Conservation (phyloP, 768 basidiomycete genomes). For the Dioszegia aurantiaca region DNA sequence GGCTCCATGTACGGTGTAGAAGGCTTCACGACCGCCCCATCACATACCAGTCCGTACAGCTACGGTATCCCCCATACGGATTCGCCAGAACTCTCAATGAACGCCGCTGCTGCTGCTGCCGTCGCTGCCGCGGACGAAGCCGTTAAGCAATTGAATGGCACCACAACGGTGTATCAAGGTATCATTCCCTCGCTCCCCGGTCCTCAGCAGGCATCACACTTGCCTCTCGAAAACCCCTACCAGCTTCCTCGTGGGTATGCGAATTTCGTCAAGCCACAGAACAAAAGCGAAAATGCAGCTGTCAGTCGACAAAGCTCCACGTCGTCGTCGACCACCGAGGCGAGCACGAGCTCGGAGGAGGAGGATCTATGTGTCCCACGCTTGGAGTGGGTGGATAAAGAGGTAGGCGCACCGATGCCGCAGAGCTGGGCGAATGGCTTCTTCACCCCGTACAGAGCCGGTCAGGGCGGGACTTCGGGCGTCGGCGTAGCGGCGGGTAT, state of each 20-base stretch:
- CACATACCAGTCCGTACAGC: conserved; percentile 8
- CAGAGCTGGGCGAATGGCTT: conserved; percentile 9
- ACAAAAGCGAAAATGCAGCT: not conserved
- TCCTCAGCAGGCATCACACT: conserved; percentile 1
- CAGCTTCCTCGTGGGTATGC: conserved; percentile 25
- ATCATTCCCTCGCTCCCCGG: conserved; percentile 10
- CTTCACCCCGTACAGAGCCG: conserved; percentile 7
- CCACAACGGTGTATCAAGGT: conserved; percentile 35
- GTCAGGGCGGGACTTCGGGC: not conserved
- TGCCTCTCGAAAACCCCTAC: conserved; percentile 15
- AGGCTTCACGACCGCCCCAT: conserved; percentile 26
- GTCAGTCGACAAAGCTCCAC: conserved; percentile 38
- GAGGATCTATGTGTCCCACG: conserved; percentile 43
- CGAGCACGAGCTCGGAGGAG: conserved; percentile 40
- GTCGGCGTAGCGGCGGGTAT: conserved; percentile 7
- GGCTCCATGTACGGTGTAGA: conserved; percentile 44
- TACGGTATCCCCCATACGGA: conserved; percentile 10
- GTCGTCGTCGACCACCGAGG: conserved; percentile 34
- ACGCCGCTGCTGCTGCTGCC: conserved; percentile 29
- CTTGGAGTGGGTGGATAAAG: conserved; percentile 40
- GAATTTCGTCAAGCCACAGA: conserved; percentile 31
- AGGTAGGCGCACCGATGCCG: not conserved
- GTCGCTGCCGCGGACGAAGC: conserved; percentile 43
- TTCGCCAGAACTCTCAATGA: conserved; percentile 22
- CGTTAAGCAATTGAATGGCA: conserved; percentile 39